Evolutionary conservation across 352 stramenopile genomes (phyloP).

Genomic region (Pythium dissimile): DNA sequence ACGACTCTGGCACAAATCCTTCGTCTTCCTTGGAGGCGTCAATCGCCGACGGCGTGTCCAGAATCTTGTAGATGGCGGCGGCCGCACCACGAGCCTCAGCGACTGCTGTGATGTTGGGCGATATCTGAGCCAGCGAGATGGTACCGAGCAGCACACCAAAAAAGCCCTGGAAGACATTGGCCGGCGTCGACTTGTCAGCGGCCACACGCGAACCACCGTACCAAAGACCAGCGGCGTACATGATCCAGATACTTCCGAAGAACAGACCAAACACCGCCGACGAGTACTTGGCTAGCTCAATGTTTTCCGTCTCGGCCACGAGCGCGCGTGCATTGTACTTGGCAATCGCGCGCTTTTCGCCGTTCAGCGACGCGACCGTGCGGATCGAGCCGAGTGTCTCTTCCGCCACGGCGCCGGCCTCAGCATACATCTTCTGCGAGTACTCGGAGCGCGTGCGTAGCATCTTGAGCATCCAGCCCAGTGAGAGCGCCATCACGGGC

Average conservation of each 20-base stretch:
- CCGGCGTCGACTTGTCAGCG: slow-evolving; percentile 25
- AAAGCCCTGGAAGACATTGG: slow-evolving; percentile 46
- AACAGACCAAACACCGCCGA: slow-evolving; percentile 22
- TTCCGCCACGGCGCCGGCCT: slow-evolving; percentile 3
- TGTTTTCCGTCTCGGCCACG: slow-evolving; percentile 23
- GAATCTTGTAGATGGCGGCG: slow-evolving; percentile 42
- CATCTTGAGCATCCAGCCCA: slow-evolving; percentile 3
- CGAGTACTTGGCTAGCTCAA: slow-evolving; percentile 18
- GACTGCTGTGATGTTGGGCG: slow-evolving; percentile 47
- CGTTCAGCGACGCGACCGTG: slow-evolving; percentile 28
- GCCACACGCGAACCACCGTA: slow-evolving; percentile 44
- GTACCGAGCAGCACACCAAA: slow-evolving; percentile 52
- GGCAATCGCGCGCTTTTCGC: slow-evolving; percentile 13
- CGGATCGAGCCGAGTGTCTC: slow-evolving; percentile 17
- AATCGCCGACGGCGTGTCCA: slow-evolving; percentile 46
- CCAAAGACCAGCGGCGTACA: slow-evolving; percentile 48
- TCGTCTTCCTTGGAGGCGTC: slow-evolving; percentile 32
- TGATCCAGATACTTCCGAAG: slow-evolving; percentile 40
- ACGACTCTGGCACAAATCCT: slow-evolving; percentile 20
- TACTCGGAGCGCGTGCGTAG: slow-evolving; percentile 1
- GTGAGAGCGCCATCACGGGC: slow-evolving; percentile 5
- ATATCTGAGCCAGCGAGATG: slow-evolving; percentile 41
- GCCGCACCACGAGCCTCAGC: slow-evolving; percentile 44
- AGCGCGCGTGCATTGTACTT: slow-evolving; percentile 16
- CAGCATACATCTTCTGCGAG: slow-evolving; percentile 1